phyloP scores from a whole-genome alignment of 495 filamentous ascomycete genomes.

The Massariosphaeria phaeospora region DNA sequence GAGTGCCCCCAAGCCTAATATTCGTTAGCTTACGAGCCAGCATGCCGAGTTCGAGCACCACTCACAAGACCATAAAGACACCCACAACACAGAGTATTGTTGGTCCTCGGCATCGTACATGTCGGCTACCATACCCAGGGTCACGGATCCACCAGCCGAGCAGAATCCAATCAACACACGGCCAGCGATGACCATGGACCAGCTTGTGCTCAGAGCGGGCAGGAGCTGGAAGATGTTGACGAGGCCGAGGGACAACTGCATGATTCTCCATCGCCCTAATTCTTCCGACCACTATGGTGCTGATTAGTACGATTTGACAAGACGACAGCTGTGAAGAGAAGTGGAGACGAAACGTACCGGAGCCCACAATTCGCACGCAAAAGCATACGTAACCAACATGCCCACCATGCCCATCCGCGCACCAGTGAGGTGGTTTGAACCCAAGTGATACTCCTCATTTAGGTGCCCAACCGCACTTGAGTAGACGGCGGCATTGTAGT shows the following conservation, averaged over 20 bases:
- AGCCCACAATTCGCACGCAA: conserved; percentile 78
- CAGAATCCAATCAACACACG: conserved; percentile 54
- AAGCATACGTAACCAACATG: conserved; percentile 69
- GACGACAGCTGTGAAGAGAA: conserved; percentile 70
- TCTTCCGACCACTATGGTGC: no score
- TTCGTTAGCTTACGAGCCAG: no score
- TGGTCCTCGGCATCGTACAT: conserved; percentile 70
- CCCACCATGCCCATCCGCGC: conserved; percentile 62
- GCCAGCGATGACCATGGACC: background rate
- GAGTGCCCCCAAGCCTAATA: no score
- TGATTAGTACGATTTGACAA: no score
- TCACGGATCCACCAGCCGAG: conserved; percentile 73
- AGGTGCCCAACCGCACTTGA: conserved; percentile 60
- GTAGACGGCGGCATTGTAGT: conserved; percentile 74
- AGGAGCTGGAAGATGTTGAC: conserved; percentile 58
- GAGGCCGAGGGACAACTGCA: conserved; percentile 52
- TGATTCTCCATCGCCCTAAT: conserved; percentile 52
- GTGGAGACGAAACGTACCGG: conserved; percentile 58
- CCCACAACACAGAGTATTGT: conserved; percentile 49
- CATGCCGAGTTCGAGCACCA: no score
- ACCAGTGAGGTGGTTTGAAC: no score
- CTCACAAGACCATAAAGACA: conserved; percentile 59
- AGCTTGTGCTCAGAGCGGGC: background rate
- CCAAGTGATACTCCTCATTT: conserved; percentile 53
- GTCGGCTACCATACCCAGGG: conserved; percentile 73